These are phyloP conservation scores for Aspergillus amoenus DNA, from an alignment of 2,329 filamentous ascomycete genomes.

Conservation along the genomic window DNA sequence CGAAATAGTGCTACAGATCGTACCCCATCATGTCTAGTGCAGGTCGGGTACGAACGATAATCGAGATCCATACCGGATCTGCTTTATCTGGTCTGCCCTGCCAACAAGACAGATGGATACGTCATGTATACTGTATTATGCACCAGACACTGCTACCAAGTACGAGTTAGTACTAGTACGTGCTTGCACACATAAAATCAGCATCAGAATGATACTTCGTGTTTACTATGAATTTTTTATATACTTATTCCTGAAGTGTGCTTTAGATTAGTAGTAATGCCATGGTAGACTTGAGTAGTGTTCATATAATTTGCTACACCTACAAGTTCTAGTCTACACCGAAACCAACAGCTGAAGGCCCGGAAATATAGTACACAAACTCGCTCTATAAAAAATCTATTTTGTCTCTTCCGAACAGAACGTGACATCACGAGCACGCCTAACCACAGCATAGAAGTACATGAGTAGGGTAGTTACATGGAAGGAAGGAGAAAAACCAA, in stretches of 20 bases:
- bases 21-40: background rate
- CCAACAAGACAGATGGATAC: background rate
- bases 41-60: background rate
- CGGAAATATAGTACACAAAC: background rate
- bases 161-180: background rate
- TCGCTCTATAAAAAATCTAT: conserved; percentile 10
- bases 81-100: background rate
- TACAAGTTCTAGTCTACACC: too few species aligned
- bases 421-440: background rate
- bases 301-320: too few species aligned
- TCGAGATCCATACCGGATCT: background rate
- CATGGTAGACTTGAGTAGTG: too few species aligned
- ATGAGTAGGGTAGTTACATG: conserved; percentile 20
- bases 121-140: background rate
- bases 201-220: background rate
- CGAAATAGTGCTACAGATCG: background rate
- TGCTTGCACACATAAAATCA: background rate
- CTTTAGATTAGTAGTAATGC: too few species aligned
- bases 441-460: conserved; percentile 10
- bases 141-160: background rate
- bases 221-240: background rate
- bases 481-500: conserved; percentile 5
- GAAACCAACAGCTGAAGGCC: too few species aligned
- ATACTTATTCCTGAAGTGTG: too few species aligned
- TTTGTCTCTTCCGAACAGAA: conserved; percentile 7